A percentile compares a stretch with the other conserved stretches of the same genome.
These are phyloP conservation scores for Choanephora cucurbitarum DNA, from an alignment of 371 early-diverging fungal genomes.

Conservation along the genomic window DNA sequence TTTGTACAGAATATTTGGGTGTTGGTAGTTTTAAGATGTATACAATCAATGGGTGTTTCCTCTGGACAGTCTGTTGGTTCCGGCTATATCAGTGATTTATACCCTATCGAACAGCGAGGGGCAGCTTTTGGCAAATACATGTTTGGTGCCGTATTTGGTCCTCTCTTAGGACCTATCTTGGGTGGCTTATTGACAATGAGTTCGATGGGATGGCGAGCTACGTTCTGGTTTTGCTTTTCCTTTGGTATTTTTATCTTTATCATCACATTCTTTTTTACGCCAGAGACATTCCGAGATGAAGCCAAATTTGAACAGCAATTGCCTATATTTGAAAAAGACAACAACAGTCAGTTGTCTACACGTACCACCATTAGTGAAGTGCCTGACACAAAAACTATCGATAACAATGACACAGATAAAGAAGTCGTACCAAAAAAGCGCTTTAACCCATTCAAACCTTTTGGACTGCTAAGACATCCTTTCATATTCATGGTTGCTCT, in stretches of 20 bases:
- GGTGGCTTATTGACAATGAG: slow-evolving; percentile 28
- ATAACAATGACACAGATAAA: slow-evolving; percentile 1
- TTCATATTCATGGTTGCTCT: slow-evolving; percentile 47
- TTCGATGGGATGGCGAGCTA: slow-evolving; percentile 17
- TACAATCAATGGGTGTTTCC: slow-evolving; percentile 71
- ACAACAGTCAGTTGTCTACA: background rate
- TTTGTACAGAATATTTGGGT: slow-evolving; percentile 56
- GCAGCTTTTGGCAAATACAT: slow-evolving; percentile 42
- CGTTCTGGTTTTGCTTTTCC: slow-evolving; percentile 27
- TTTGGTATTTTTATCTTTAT: slow-evolving; percentile 21
- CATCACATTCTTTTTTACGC: slow-evolving; percentile 47
- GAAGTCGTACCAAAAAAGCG: background rate
- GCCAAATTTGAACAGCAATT: slow-evolving; percentile 9
- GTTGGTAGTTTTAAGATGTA: slow-evolving; percentile 61
- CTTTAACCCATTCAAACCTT: slow-evolving; percentile 33
- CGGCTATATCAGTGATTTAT: slow-evolving; percentile 30
- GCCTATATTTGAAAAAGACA: background rate
- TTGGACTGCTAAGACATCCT: slow-evolving; percentile 45
- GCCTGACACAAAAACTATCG: background rate
- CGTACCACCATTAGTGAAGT: background rate
- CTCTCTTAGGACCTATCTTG: slow-evolving; percentile 22
- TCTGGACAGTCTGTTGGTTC: slow-evolving; percentile 64
- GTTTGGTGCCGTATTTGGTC: slow-evolving; percentile 46
- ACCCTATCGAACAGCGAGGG: slow-evolving; percentile 25
- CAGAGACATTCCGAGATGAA: slow-evolving; percentile 60